Base-by-base conservation (phyloP, 306 rosid genomes). In the Lablab purpureus region DNA sequence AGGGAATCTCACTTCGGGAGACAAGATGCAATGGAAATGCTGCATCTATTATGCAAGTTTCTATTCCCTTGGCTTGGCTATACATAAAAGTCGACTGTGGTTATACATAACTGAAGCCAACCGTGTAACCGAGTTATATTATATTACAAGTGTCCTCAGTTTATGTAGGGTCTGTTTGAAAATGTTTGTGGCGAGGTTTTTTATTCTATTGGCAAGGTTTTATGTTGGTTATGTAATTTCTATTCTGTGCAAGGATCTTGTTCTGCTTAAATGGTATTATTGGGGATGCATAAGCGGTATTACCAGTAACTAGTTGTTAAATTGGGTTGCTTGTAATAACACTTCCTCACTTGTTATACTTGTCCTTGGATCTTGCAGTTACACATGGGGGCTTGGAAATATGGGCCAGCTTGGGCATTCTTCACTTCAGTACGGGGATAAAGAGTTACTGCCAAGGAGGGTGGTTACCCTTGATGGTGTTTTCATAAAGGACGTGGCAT, bases 371-470 rank as follows among this genome's bases (percentile, higher is more conserved):
- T 68, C 30, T 83, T 81, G 81, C 84, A 94, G 98, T 72, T 94
- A 88, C 85, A 92, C 98, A 10, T 94, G 98, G 97, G 98, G 98
- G 50, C 85, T 92, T 27, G 98, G 98, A 82, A 91, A 70, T 80
- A 88, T 92, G 97, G 98, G 98, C 63, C 98, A 94, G 77, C 97
- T 94, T n/a, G 97, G 98, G 77, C 97, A 94, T 83, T 89, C 95
- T 84, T 94, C 97, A 55, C 97, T 92, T 23, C 98, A 91, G 82
- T 88, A 77, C 37, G 97, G 91, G 11, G 92, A 91, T 41, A 94
- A 91, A 80, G 98, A 94, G 86, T 83, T 94, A 77, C 56, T 94
- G 36, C 98, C 98, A 18, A 87, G 98, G 91, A 87, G 92, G 87
- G 97, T 94, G 79, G 97, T 89, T 75, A 84, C 97, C 56, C 95